A percentile compares a stretch with the other conserved stretches of the same genome.
phyloP scores from a whole-genome alignment of 1,139 yeast genomes.

The Geotrichum fermentans region DNA sequence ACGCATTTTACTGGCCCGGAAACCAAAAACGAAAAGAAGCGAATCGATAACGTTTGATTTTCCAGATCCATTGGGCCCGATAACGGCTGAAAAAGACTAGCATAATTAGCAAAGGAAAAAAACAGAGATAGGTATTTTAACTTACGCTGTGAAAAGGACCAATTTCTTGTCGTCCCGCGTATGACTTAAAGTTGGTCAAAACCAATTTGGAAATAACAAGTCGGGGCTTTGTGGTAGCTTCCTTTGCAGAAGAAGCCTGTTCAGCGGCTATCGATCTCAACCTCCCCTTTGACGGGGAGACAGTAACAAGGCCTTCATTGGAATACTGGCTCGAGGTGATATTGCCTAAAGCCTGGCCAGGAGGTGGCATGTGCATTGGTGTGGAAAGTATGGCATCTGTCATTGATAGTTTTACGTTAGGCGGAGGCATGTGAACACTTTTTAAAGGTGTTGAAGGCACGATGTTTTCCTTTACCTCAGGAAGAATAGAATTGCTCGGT shows the following conservation, averaged over 20 bases:
- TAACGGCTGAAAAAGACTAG: constrained; percentile 89
- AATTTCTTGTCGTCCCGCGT: constrained; percentile 85
- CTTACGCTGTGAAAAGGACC: constrained; percentile 76
- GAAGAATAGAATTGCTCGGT: neutral
- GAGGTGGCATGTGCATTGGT: neutral
- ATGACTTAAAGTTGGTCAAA: constrained; percentile 84
- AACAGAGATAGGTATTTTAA: constrained; percentile 4
- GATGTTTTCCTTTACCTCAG: neutral
- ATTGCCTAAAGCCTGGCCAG: neutral
- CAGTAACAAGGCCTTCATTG: constrained; percentile 15
- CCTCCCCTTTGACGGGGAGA: constrained; percentile 20
- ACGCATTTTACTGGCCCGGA: constrained; percentile 94
- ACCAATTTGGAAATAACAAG: constrained; percentile 70
- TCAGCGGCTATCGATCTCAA: constrained; percentile 20
- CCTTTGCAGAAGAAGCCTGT: constrained; percentile 12
- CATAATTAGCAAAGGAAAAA: constrained; percentile 14
- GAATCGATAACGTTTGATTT: constrained; percentile 97
- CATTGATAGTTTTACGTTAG: neutral
- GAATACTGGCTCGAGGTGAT: neutral
- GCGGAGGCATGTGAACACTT: neutral
- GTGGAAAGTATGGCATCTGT: neutral
- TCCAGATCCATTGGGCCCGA: constrained; percentile 99
- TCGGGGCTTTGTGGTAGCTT: constrained; percentile 43
- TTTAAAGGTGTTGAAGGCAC: neutral
- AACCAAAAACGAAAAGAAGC: constrained; percentile 92